A percentile compares a stretch with the other conserved stretches of the same genome.
phyloP scores from a whole-genome alignment of 106 monocot species.

The Dioscorea dumetorum region DNA sequence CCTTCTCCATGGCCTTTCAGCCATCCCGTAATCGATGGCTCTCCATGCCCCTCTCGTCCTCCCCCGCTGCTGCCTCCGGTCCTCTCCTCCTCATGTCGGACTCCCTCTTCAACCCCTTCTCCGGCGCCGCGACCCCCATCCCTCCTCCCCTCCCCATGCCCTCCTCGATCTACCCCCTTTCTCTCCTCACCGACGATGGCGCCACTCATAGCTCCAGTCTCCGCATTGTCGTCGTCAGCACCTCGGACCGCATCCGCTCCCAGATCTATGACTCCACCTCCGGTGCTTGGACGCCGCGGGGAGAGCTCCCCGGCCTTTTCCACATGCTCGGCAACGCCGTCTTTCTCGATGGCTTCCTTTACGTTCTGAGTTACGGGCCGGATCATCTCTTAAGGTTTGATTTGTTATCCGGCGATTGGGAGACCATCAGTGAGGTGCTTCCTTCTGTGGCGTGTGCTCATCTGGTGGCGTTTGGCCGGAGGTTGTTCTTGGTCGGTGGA shows the following conservation, averaged over 20 bases:
- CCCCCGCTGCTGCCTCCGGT: not conserved
- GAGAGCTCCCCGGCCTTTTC: constrained; percentile 6
- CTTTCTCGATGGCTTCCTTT: constrained; percentile 6
- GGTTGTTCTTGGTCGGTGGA: constrained; percentile 21
- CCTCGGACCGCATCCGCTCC: not conserved
- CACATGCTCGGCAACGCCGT: constrained; percentile 6
- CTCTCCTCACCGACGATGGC: constrained; percentile 4
- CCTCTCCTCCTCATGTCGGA: too few relatives aligned
- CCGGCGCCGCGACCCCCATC: not conserved
- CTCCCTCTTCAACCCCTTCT: not conserved
- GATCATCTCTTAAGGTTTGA: constrained; percentile 25
- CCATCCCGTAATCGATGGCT: too few relatives aligned
- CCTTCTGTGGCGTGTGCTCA: not conserved
- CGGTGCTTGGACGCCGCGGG: constrained; percentile 9
- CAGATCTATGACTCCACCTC: constrained; percentile 9
- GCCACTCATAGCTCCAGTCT: not conserved
- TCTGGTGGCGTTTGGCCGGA: not conserved
- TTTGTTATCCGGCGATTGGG: constrained; percentile 5
- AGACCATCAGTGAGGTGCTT: not conserved
- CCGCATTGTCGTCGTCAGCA: constrained; percentile 11
- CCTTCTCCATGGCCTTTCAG: too few relatives aligned
- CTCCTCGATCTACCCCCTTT: not conserved
- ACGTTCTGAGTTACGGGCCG: constrained; percentile 6
- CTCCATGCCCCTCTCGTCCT: not conserved
- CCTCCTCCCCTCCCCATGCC: not conserved